Percentiles rank a stretch among this genome's conserved stretches.
These are phyloP conservation scores for Marasmius oreades DNA, from an alignment of 1,284 basidiomycete genomes.

Conservation along the genomic window DNA sequence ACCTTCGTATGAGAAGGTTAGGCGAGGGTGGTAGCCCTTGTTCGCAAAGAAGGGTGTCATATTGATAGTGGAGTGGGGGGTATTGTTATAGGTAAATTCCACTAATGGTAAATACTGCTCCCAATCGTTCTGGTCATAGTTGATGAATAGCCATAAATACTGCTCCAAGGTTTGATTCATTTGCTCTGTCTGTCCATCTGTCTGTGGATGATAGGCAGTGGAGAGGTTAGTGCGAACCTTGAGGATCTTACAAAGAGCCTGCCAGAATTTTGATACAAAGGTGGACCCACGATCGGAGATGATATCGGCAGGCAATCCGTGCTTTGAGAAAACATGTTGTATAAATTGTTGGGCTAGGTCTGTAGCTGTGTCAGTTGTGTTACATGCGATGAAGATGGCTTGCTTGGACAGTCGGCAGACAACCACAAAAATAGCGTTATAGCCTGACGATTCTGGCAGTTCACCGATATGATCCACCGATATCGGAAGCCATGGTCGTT, in stretches of 20 bases:
- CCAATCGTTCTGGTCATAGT: slow-evolving; percentile 1
- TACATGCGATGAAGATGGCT: no score
- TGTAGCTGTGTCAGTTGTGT: background rate
- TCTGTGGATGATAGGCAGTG: background rate
- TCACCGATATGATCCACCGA: slow-evolving; percentile 2
- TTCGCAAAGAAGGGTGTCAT: no score
- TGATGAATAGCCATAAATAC: slow-evolving; percentile 2
- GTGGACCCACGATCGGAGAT: background rate
- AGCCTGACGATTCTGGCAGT: slow-evolving; percentile 16
- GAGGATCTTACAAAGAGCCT: background rate
- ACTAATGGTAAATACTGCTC: background rate
- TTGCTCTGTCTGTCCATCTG: no score
- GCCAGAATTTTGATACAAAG: slow-evolving; percentile 9
- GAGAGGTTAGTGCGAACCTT: background rate
- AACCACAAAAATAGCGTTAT: slow-evolving; percentile 8
- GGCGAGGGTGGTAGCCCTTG: no score
- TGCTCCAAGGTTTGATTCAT: background rate
- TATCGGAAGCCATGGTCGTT: slow-evolving; percentile 2
- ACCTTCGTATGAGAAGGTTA: no score
- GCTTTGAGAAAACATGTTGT: background rate
- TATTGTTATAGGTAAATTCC: no score
- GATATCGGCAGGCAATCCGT: slow-evolving; percentile 8
- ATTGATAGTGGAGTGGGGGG: no score
- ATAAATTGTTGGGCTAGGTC: background rate
- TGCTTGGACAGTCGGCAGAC: no score